Conservation (phyloP, 495 filamentous ascomycete genomes). For the Podospora pseudopauciseta region DNA sequence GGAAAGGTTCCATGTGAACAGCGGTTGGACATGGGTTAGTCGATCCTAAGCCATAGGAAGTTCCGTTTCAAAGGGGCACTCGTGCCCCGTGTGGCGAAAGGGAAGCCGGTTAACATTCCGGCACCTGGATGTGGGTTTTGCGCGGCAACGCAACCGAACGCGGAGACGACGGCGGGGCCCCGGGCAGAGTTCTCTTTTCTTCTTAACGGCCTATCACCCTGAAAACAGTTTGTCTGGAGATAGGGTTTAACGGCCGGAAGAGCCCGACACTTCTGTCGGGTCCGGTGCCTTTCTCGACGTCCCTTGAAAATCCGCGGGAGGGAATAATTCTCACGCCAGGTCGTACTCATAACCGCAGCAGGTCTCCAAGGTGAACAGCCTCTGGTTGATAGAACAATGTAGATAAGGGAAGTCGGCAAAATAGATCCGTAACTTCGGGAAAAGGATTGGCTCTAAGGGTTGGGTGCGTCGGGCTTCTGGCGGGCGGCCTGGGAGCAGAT, state of each 20-base stretch:
- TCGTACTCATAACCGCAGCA: conserved; percentile 68
- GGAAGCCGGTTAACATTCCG: too few species aligned
- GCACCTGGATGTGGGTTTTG: too few species aligned
- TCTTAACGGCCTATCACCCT: conserved; percentile 57
- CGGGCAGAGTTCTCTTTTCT: conserved; percentile 70
- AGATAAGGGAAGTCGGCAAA: conserved; percentile 69
- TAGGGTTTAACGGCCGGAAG: conserved; percentile 57
- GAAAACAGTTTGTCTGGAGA: conserved; percentile 58
- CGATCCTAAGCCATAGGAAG: too few species aligned
- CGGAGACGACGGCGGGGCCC: too few species aligned
- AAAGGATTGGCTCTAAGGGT: neutral
- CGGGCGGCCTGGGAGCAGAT: neutral
- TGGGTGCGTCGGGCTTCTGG: neutral
- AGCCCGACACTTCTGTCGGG: conserved; percentile 61
- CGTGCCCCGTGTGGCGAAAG: too few species aligned
- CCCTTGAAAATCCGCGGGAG: conserved; percentile 67
- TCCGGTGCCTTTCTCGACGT: conserved; percentile 63
- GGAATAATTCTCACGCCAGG: conserved; percentile 64
- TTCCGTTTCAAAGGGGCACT: too few species aligned
- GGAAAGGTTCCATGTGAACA: too few species aligned
- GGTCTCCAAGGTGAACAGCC: conserved; percentile 70
- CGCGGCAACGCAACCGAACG: too few species aligned
- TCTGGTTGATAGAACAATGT: conserved; percentile 73
- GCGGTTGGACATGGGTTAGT: too few species aligned
- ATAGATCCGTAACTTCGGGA: conserved; percentile 32